Evolutionary conservation across 2,329 filamentous ascomycete genomes (phyloP).

Genomic region (Neofusicoccum ribis): DNA sequence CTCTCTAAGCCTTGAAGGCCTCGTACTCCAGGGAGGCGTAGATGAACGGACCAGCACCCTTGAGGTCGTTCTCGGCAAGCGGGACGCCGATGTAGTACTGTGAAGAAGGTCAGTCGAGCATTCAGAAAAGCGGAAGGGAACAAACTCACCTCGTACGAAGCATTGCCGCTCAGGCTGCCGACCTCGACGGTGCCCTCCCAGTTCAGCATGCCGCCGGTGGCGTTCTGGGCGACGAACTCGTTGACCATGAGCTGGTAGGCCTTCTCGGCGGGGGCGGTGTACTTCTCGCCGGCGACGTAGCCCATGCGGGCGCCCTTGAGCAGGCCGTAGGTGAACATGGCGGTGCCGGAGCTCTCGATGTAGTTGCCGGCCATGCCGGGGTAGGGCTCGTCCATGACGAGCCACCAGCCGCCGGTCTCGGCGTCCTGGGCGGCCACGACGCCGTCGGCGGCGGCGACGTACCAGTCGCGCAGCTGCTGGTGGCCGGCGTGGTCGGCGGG

Average conservation of each 20-base stretch:
- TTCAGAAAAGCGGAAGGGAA: not conserved
- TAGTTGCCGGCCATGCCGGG: constrained; percentile 54
- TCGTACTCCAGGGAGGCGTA: constrained; percentile 34
- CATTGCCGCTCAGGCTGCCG: constrained; percentile 52
- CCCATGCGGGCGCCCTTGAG: constrained; percentile 37
- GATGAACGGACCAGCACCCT: constrained; percentile 46
- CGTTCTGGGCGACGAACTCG: constrained; percentile 49
- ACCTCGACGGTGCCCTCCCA: constrained; percentile 56
- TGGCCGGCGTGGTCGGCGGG: constrained; percentile 41
- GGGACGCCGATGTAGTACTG: constrained; percentile 42
- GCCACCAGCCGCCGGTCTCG: constrained; percentile 56
- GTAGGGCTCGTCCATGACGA: constrained; percentile 55
- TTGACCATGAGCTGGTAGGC: constrained; percentile 48
- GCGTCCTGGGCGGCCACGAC: constrained; percentile 15
- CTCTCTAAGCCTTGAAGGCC: not conserved
- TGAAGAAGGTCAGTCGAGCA: not conserved
- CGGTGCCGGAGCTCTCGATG: constrained; percentile 60
- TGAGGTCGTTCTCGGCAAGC: constrained; percentile 39
- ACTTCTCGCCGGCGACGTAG: constrained; percentile 33
- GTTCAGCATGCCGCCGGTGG: constrained; percentile 45
- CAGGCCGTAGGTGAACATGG: constrained; percentile 47
- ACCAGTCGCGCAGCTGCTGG: constrained; percentile 39
- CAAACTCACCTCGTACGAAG: constrained; percentile 50
- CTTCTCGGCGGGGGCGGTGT: constrained; percentile 42
- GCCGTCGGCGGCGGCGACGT: constrained; percentile 33